phyloP scores from a whole-genome alignment of 164 flowering plant species.

The Liquidambar formosana region DNA sequence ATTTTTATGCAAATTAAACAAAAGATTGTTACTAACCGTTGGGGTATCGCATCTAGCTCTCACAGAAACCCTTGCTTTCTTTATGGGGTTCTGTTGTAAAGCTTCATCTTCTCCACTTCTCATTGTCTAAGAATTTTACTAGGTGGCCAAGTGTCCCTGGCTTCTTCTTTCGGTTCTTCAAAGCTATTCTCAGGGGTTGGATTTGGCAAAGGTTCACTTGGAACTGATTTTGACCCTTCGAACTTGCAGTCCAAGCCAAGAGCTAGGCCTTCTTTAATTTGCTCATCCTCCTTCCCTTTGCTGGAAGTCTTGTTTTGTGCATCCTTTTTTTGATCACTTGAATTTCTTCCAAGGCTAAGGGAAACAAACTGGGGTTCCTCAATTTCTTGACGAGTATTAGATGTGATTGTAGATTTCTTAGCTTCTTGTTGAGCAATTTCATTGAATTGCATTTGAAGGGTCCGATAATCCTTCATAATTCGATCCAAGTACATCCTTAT shows the following conservation, averaged over 20 bases:
- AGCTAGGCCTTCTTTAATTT: slow-evolving; percentile 22
- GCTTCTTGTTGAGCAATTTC: slow-evolving; percentile 31
- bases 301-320: slow-evolving; percentile 1
- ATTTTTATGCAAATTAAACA: too few relatives aligned
- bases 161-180: slow-evolving; percentile 35
- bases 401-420: slow-evolving; percentile 14
- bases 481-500: slow-evolving; percentile 34
- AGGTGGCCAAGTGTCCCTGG: slow-evolving; percentile 33
- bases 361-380: slow-evolving; percentile 43
- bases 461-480: slow-evolving; percentile 44
- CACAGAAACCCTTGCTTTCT: slow-evolving; percentile 71
- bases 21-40: slow-evolving; percentile 42
- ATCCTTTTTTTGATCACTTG: slow-evolving; percentile 24
- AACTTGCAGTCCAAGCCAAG: slow-evolving; percentile 47
- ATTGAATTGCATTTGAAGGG: slow-evolving; percentile 46
- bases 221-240: slow-evolving; percentile 23
- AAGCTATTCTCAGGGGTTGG: slow-evolving; percentile 32
- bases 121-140: slow-evolving; percentile 26
- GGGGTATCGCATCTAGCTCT: slow-evolving; percentile 71
- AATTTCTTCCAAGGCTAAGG: slow-evolving; percentile 52
- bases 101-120: slow-evolving; percentile 41
- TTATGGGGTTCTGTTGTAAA: slow-evolving; percentile 40
- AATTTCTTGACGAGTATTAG: neutral
- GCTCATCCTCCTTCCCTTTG: slow-evolving; percentile 5
- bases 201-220: slow-evolving; percentile 11